Evolutionary conservation across 345 rosid species (phyloP).

Genomic region (Populus tremula): DNA sequence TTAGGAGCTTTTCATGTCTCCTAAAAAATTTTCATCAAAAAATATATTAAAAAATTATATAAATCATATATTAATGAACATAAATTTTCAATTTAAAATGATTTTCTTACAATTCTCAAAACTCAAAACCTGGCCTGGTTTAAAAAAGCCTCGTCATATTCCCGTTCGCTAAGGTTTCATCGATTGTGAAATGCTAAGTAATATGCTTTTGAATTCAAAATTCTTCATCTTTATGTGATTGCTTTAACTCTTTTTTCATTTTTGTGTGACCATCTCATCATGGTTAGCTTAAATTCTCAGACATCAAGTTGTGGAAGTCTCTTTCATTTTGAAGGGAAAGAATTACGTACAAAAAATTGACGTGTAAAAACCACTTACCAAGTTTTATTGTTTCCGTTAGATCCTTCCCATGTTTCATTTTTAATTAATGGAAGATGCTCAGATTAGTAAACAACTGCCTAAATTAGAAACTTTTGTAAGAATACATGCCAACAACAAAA

Average conservation of each 20-base stretch:
- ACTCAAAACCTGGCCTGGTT: not conserved
- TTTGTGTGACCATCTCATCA: slow-evolving; percentile 22
- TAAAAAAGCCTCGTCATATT: not conserved
- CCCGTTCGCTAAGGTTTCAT: not conserved
- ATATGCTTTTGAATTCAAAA: not conserved
- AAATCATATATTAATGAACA: too few species aligned
- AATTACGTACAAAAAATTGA: not conserved
- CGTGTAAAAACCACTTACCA: not conserved
- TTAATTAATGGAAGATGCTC: not conserved
- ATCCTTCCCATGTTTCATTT: slow-evolving; percentile 14
- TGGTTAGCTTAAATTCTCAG: slow-evolving; percentile 18
- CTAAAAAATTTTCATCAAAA: too few species aligned
- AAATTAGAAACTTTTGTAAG: not conserved
- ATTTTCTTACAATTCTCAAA: not conserved
- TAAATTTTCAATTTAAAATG: too few species aligned
- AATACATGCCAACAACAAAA: not conserved
- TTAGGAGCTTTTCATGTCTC: too few species aligned
- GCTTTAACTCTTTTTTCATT: not conserved
- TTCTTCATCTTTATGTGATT: not conserved
- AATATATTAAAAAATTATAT: too few species aligned
- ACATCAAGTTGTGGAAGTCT: slow-evolving; percentile 33
- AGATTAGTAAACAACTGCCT: not conserved
- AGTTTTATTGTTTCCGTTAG: not conserved
- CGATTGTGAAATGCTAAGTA: not conserved
- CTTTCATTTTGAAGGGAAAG: slow-evolving; percentile 12